Conservation (phyloP, 2,329 filamentous ascomycete species). For the Clonostachys rosea region DNA sequence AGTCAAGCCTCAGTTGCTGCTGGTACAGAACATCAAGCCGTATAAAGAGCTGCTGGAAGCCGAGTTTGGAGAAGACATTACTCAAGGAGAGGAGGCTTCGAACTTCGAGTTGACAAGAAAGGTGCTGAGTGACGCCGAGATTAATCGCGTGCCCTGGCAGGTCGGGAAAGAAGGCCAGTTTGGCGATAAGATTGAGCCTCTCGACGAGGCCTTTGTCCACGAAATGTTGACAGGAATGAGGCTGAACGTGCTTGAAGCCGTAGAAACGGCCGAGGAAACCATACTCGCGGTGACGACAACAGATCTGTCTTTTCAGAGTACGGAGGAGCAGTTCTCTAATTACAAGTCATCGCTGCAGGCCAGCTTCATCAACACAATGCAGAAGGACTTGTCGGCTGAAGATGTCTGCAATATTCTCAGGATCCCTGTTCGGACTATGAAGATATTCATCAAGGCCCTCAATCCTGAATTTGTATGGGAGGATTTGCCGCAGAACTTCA, state of each 20-base stretch:
- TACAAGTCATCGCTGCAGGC: constrained; percentile 3
- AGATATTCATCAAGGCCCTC: constrained; percentile 7
- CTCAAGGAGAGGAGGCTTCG: background rate
- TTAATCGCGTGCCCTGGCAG: constrained; percentile 3
- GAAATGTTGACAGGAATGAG: constrained; percentile 84
- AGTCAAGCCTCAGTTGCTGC: constrained; percentile 2
- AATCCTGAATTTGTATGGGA: constrained; percentile 9
- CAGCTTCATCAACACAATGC: constrained; percentile 5
- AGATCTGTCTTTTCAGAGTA: background rate
- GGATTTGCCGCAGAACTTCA: constrained; percentile 6
- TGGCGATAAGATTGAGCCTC: constrained; percentile 5
- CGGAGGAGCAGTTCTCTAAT: background rate
- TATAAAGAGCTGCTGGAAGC: constrained; percentile 2
- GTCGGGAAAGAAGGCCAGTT: constrained; percentile 4
- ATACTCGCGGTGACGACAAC: too few species aligned
- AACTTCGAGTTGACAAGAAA: background rate
- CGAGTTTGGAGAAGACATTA: constrained; percentile 1
- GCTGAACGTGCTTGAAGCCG: constrained; percentile 27
- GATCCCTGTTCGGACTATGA: constrained; percentile 7
- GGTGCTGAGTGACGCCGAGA: constrained; percentile 5
- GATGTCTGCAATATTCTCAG: constrained; percentile 6
- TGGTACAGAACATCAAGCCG: constrained; percentile 3
- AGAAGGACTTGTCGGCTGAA: constrained; percentile 3
- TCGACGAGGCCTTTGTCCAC: constrained; percentile 55
- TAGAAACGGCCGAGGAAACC: background rate